These are phyloP conservation scores for Hygrophorus pudorinus DNA, from an alignment of 768 basidiomycete species.

Conservation along the genomic window DNA sequence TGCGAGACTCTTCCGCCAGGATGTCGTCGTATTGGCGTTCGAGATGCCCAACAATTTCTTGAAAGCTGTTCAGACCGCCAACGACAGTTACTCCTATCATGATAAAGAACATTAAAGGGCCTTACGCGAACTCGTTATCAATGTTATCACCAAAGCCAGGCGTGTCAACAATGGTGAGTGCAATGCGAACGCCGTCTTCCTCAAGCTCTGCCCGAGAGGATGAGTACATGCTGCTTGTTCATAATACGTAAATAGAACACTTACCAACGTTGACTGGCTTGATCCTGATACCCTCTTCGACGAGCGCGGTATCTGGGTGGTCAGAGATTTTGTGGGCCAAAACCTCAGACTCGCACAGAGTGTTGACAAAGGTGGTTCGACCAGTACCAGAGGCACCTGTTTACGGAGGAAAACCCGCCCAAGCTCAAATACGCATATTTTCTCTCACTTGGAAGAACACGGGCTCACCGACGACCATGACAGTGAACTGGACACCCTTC, in stretches of 20 bases:
- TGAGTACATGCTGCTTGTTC: background rate
- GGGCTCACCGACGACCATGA: constrained; percentile 92
- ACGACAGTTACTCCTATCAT: background rate
- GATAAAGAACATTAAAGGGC: constrained; percentile 11
- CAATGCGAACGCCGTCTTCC: constrained; percentile 97
- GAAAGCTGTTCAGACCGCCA: constrained; percentile 50
- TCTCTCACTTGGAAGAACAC: constrained; percentile 10
- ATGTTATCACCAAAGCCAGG: constrained; percentile 99
- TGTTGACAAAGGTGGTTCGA: constrained; percentile 98
- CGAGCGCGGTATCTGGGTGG: constrained; percentile 80
- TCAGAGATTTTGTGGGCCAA: constrained; percentile 80
- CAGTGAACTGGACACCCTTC: constrained; percentile 96
- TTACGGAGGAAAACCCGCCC: constrained; percentile 7
- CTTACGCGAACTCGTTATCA: constrained; percentile 96
- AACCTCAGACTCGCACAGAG: constrained; percentile 94
- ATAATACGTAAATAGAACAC: constrained; percentile 17
- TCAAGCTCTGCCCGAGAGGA: constrained; percentile 64
- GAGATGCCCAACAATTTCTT: constrained; percentile 92
- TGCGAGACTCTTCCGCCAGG: constrained; percentile 94
- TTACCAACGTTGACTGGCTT: constrained; percentile 90
- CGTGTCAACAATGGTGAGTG: constrained; percentile 96
- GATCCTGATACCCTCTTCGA: constrained; percentile 90
- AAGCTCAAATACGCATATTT: constrained; percentile 9
- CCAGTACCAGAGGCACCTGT: constrained; percentile 95
- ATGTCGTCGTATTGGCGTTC: constrained; percentile 99